Base-by-base conservation (phyloP, 805 yeast genomes). In the Schwanniomyces polymorphus region DNA sequence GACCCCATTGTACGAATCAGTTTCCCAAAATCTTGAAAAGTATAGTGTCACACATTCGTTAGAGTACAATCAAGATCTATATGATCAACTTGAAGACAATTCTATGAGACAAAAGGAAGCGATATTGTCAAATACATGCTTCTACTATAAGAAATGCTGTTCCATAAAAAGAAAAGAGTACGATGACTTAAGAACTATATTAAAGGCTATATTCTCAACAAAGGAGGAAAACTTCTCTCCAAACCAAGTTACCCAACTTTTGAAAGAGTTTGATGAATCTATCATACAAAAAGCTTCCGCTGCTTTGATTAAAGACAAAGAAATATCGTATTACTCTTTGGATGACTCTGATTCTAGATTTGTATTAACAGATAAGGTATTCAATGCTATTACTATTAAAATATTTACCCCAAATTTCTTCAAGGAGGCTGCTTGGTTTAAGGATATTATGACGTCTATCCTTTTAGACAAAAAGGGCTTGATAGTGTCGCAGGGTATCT, bases 21-120 rank as follows among this genome's bases (percentile, higher is more conserved):
- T 68, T 53, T 73, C 69, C 3, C 82, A 76, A 12, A 86, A 85
- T 58, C 65, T 63, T 27, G 63, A 65, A 17, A 75, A 70, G 23
- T 81, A 78, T 53, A 67, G 69, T 43, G 46, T 51, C 23, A 26
- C 37, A 6, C 50, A 49, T 16, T 31, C 29, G 12, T 41, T 44
- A 2, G 60, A 55, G 7, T 25, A 9, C n/a, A 50, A 46, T 8
- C 38, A 35, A 48, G 31, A 68, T 63, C 54, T 64, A 26, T 67
- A 58, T 27, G 82, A 80, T 21, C 72, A 79, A 25, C 68, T 74
- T 43, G 82, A 76, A 38, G 79, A 76, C 43, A 74, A 79, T 26
- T 85, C 96, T 1, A 82, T 88, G 85, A 69, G 85, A 45, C 90
- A 85, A 55, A 79, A 86, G 45, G 91, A 88, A 54, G 78, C 78